These are phyloP conservation scores for Malassezia japonica DNA, from an alignment of 1,284 basidiomycete species.

Conservation along the genomic window DNA sequence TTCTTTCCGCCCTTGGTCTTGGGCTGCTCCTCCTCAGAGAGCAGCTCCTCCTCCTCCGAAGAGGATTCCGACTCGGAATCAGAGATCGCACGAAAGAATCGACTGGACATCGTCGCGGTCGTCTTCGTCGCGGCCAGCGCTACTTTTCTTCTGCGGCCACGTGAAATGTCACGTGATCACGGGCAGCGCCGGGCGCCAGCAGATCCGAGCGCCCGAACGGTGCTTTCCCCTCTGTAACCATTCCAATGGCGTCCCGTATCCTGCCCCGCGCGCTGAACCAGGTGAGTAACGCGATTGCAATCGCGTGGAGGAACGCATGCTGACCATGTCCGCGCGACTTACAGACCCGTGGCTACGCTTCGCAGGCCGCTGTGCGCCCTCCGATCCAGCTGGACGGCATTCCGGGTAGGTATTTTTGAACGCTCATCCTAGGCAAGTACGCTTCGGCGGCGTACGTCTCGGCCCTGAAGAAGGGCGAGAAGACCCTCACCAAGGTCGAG, in stretches of 20 bases:
- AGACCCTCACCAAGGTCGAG: constrained; percentile 47
- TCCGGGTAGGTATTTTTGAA: constrained; percentile 23
- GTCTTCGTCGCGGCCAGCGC: no score
- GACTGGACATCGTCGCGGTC: constrained; percentile 35
- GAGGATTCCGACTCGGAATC: constrained; percentile 46
- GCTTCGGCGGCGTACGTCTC: constrained; percentile 87
- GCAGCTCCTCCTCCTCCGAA: constrained; percentile 43
- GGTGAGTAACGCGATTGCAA: constrained; percentile 17
- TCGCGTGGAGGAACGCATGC: neutral
- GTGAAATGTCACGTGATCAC: constrained; percentile 15
- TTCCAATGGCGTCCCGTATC: constrained; percentile 16
- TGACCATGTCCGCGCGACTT: neutral
- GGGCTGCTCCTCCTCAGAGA: constrained; percentile 38
- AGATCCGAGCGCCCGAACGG: neutral
- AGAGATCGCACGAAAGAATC: constrained; percentile 47
- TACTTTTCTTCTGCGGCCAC: constrained; percentile 17
- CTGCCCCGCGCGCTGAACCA: constrained; percentile 17
- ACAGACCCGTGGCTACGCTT: constrained; percentile 43
- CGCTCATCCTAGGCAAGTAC: constrained; percentile 64
- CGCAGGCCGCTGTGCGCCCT: constrained; percentile 36
- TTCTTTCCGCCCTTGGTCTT: constrained; percentile 22
- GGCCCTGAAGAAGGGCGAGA: constrained; percentile 63
- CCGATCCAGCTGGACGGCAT: constrained; percentile 40
- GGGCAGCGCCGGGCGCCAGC: constrained; percentile 19
- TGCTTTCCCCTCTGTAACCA: neutral